Base-by-base conservation (phyloP, 495 filamentous ascomycete genomes). In the Xylaria nigripes region DNA sequence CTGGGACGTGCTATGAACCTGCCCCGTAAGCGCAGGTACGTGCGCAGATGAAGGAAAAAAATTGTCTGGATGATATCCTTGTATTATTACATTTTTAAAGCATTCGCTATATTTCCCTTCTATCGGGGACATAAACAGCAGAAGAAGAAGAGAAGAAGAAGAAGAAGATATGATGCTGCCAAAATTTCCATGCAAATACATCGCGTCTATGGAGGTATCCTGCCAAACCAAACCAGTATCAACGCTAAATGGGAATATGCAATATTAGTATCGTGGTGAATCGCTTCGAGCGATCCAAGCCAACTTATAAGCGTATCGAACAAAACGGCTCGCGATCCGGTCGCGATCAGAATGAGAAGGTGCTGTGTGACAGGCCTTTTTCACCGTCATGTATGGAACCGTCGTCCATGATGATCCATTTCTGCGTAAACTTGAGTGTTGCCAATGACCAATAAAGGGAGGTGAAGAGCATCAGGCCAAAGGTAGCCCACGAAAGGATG, bases 401-500 rank as follows among this genome's bases (percentile, higher is more conserved):
- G 42, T 50, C 52, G 42, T 68, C 81, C 13, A 72, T 70, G 23
- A 83, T 66, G 3, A 78, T 72, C 13, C 19, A 76, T 73, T 4
- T 76, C 73, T 32, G 78, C 65, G 48, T 81, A 81, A 50, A 81
- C 76, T 45, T 76, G 70, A 62, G 83, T 48, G 56, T 34, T 41
- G 53, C 40, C 6, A 52, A 81, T 60, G 85, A 68, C 51, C 81
- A 71, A 42, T 81, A 71, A 1, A 76, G 64, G 29, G 83, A 72
- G 48, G 84, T 78, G 13, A 77, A 73, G 2, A 78, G 68, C 46
- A 87, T 72, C 10, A 81, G 76, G 0, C 78, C 86, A 16, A 84
- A 75, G 29, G 85, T 80, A 1, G 80, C 76, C 56, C 85, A 87
- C 0, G 84, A 78, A n/a, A 90, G 67, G 21, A 58, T 60, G 32